Evolutionary conservation across 2,329 filamentous ascomycete genomes (phyloP).

Genomic region (Aspergillus vadensis): DNA sequence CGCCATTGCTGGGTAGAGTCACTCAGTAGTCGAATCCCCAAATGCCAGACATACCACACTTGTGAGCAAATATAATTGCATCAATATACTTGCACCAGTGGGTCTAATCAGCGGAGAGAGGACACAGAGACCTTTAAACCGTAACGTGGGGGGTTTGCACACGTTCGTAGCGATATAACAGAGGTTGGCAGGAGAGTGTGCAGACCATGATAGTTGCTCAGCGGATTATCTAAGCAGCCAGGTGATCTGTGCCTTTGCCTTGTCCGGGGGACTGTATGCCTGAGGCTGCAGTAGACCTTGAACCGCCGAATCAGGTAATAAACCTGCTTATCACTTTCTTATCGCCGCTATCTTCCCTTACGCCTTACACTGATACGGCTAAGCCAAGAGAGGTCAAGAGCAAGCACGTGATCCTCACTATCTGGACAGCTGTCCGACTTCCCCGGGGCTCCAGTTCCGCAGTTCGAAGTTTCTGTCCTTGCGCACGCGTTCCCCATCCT

Average conservation of each 20-base stretch:
- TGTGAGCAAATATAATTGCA: neutral
- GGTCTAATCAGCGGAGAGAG: neutral
- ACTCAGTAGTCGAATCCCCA: slow-evolving; percentile 8
- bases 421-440: slow-evolving; percentile 32
- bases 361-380: neutral
- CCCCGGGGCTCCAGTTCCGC: slow-evolving; percentile 20
- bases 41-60: neutral
- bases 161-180: slow-evolving; percentile 10
- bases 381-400: neutral
- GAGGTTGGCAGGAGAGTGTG: slow-evolving; percentile 17
- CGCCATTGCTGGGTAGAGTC: slow-evolving; percentile 14
- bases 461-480: slow-evolving; percentile 24
- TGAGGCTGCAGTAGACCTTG: slow-evolving; percentile 11
- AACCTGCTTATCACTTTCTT: neutral
- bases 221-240: slow-evolving; percentile 22
- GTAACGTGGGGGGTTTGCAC: slow-evolving; percentile 15
- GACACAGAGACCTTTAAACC: neutral
- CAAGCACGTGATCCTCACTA: slow-evolving; percentile 21
- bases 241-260: slow-evolving; percentile 12
- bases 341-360: slow-evolving; percentile 10
- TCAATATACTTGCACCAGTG: neutral
- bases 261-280: slow-evolving; percentile 6
- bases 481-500: slow-evolving; percentile 18
- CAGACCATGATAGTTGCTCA: slow-evolving; percentile 21
- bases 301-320: neutral